Base-by-base conservation (phyloP, 805 yeast genomes). In the Kazachstania viticola region DNA sequence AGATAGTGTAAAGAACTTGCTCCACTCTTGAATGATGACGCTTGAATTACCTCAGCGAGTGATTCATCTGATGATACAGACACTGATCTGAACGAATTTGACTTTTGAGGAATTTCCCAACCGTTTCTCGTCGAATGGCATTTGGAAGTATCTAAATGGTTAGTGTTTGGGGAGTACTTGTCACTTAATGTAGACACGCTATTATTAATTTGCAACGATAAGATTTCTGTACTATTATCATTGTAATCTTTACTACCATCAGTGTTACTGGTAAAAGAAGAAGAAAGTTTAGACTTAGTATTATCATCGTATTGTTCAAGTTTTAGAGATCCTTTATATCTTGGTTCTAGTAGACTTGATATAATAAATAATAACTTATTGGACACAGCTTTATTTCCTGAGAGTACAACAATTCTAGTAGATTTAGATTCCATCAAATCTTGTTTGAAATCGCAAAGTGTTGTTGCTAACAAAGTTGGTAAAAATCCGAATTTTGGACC, bases 331-430 rank as follows among this genome's bases (percentile, higher is more conserved):
- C 51, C 45, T 3, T 41, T 36, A 27, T 46, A 40, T 7, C 53
- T 45, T 16, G 51, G 61, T 22, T 71, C 66, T 13, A 73, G 49
- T 17, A 73, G 36, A 0, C 72, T 78, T 32, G 71, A 62, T 7
- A 73, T 39, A 6, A 73, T 66, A 34, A 71, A 73, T 0, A 73
- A 56, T 33, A 73, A 52, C 44, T 72, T 72, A 42, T 73, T 74
- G 1, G 79, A 76, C 8, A 73, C 75, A 6, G 67, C 67, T 22
- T 74, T 71, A 44, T 73, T 73, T 12, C 74, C 69, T 0, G 79
- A 72, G 67, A 72, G 63, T 3, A 73, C 59, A 1, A 72, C 72
- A 1, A 73, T 59, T 27, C 78, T 58, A 6, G 68, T 58, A n/a
- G 62, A 49, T 26, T 60, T 65, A 15, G 43, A 34, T 21, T 48